phyloP scores from a whole-genome alignment of 1,284 basidiomycete genomes.

The Ceratobasidium sp. region DNA sequence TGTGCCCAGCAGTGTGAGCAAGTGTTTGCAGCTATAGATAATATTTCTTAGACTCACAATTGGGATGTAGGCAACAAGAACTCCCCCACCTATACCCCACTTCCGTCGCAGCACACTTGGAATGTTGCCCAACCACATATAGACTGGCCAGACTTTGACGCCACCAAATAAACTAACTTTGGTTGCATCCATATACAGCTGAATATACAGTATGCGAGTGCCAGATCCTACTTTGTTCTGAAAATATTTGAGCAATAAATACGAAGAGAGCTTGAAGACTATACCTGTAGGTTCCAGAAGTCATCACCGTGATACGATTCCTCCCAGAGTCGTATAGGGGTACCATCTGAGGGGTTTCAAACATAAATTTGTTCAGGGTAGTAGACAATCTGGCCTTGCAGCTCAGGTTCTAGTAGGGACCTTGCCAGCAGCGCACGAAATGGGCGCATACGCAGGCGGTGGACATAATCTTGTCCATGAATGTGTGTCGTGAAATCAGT shows the following conservation, averaged over 20 bases:
- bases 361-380: neutral
- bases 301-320: neutral
- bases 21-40: no score
- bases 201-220: neutral
- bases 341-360: neutral
- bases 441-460: neutral
- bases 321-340: neutral
- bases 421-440: neutral
- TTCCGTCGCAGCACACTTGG: neutral
- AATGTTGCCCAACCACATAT: neutral
- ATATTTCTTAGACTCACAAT: neutral
- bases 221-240: no score
- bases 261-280: neutral
- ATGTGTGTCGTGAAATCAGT: neutral
- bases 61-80: neutral
- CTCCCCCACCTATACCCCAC: neutral
- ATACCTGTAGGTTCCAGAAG: neutral
- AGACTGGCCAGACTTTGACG: neutral
- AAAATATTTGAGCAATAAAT: no score
- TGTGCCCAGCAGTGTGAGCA: no score
- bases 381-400: neutral
- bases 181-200: neutral
- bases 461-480: neutral
- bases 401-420: neutral
- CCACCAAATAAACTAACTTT: neutral